Evolutionary conservation across 1,284 basidiomycete genomes (phyloP), one percentile per base, ranked within the genome.

Genomic region (Malassezia cuniculi): DNA sequence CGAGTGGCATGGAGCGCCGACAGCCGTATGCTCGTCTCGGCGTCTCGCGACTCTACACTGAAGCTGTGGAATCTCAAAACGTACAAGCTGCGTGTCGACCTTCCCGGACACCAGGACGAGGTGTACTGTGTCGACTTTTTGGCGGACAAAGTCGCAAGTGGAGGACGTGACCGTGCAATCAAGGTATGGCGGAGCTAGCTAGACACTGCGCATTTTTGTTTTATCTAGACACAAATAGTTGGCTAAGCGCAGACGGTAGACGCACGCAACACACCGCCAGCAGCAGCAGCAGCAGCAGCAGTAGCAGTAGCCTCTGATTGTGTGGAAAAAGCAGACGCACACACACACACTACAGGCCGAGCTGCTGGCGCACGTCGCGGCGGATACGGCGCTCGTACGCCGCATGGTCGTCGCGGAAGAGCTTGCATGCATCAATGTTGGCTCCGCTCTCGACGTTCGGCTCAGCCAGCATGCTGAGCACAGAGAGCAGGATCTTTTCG

Each of bases 371-470:
- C 28, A 66, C 63, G 7, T 50, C 47, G 24, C 54, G 47, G 10
- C 61, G 55, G 31, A 66, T 62, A 36, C 40, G 52, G 39, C 53
- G 50, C 39, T 66, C 63, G 48, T 66, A 66, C 6, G 44, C 55
- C 21, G 49, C 53, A 18, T 55, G 55, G 51, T 66, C 48, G 35
- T 64, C 61, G 18, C 63, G 46, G 47, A 50, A 62, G 43, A 66
- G 45, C 42, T 66, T 64, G 56, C 69, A 70, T 26, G 69, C 70
- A 44, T 97, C 90, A 47, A 99, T 84, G 71, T 95, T 95, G 31
- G 93, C 93, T 22, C 90, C 90, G 52, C 82, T 86, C 71, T 99
- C 93, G 38, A 95, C 76, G 70, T 99, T 99, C n/a, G 93, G 93
- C 72, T 97, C 90, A 52, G 93, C 89, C n/a, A 99, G 77, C 90